Conservation (phyloP, 306 rosid species). For the Astragalus membranaceus region DNA sequence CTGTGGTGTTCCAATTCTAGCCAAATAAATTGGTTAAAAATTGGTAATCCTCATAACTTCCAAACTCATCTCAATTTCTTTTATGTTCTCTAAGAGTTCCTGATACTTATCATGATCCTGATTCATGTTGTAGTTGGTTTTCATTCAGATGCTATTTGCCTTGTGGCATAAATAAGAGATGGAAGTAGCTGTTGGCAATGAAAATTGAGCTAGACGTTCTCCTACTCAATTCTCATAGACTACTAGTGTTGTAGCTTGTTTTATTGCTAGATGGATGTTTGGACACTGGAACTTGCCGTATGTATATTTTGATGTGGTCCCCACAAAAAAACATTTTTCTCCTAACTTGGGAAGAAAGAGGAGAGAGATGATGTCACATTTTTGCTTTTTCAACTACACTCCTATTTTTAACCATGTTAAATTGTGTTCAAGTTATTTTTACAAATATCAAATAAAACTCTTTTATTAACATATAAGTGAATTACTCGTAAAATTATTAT, state of each 20-base stretch:
- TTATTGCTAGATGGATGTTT: not conserved
- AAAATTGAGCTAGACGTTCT: not conserved
- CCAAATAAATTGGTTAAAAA: constrained; percentile 28
- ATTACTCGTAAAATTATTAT: too few species aligned
- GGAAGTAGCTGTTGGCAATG: not conserved
- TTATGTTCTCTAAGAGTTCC: not conserved
- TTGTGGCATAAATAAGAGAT: constrained; percentile 16
- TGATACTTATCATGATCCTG: not conserved
- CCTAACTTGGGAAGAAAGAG: too few species aligned
- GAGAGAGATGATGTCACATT: too few species aligned
- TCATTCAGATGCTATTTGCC: not conserved
- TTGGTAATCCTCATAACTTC: not conserved
- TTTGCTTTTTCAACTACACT: too few species aligned
- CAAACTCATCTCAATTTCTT: not conserved
- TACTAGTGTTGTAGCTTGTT: not conserved
- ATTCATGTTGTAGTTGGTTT: not conserved
- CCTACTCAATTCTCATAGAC: not conserved
- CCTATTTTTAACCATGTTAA: too few species aligned
- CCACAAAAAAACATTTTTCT: too few species aligned
- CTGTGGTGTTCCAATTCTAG: constrained; percentile 73
- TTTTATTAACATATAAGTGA: too few species aligned
- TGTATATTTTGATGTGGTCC: too few species aligned
- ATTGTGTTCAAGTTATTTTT: too few species aligned
- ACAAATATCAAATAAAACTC: too few species aligned
- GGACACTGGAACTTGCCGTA: not conserved